Evolutionary conservation across 768 basidiomycete genomes (phyloP), one percentile per base, ranked within the genome.

Genomic region (Kwoniella pini): DNA sequence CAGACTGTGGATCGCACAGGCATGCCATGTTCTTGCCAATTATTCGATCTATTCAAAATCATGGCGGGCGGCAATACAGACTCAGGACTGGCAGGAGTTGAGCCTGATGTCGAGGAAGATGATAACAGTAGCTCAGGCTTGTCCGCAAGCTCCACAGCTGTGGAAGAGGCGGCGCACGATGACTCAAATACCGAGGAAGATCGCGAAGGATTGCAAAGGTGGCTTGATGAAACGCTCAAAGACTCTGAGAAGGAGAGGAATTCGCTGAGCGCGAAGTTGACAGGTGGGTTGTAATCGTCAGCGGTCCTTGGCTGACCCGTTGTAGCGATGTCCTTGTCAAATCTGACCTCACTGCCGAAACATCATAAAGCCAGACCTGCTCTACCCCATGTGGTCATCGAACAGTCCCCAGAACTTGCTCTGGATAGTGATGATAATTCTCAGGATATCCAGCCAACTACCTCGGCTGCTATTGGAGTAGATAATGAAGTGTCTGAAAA

Each of bases 401-500:
- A 43, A 12, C 48, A 28, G 22, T 44, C 44, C 7, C 40, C 56
- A 6, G 43, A 55, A 40, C 33, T 50, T 10, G 48, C 33, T 15
- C 33, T 15, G 15, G 33, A 36, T 15, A 36, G 12, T 12, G 55
- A 49, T 4, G 44, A 58, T 4, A 26, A 27, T 15, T 30, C 24
- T n/a, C 28, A 24, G 13, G 57, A 55, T 12, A 28, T 27, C 24
- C 21, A 56, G 38, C 39, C 11, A 45, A 22, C 59, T 26, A 33
- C n/a, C 2, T 53, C 54, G 2, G 59, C 50, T 21, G 49, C 50
- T n/a, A 13, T 44, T 12, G 57, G 49, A 19, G 53, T 56, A 6
- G 11, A 24, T 15, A 7, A 7, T 22, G 60, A 62, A 28, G 73
- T 83, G n/a, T 75, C 82, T 13, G 80, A 84, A 2, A 75, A 79